Evolutionary conservation across 164 flowering plant genomes (phyloP), one percentile per base, ranked within the genome.

Genomic region (Tetrastigma voinierianum): DNA sequence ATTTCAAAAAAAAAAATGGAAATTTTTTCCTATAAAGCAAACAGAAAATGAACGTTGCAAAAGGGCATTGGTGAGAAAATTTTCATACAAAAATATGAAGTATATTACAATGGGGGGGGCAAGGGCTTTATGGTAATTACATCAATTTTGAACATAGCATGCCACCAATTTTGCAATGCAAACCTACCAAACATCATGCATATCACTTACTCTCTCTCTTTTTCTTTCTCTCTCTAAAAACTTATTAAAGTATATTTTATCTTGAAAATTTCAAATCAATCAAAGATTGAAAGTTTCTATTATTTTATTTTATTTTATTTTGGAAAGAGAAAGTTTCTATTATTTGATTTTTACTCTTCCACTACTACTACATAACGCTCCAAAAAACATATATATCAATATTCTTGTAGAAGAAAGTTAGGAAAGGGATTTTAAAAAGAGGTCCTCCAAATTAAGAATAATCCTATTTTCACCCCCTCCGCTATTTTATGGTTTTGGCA

Each of bases 101-200:
- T 25, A 25, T 25, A 25, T 25, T 5, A 7, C 40, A 52, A 6
- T 10, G 23, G 10, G 20, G 56, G 23, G 10, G 20, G 56, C 10
- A 1, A 20, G 56, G 56, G 23, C 19, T 0, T 16, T 52, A 9
- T 17, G 17, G 56, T 52, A 52, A 52, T 52, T 17, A 17, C 40
- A 25, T 7, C 40, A 25, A 25, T 25, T 25, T 25, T 25, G 40
- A 17, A 52, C 56, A 17, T 17, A 18, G 2, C 21, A 52, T n/a
- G n/a, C 17, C 56, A 18, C 56, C 21, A 52, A 11, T 14, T 52
- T 17, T 52, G 56, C 23, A 52, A 52, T 52, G 23, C 18, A 2
- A 57, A 57, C 61, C 19, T 25, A 57, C 46, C 61, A 10, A 57
- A 54, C 57, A 55, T 55, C 58, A 55, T 55, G 58, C 1, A 24